Evolutionary conservation across 129 eudicot species (phyloP).

Genomic region (Logfia minima): DNA sequence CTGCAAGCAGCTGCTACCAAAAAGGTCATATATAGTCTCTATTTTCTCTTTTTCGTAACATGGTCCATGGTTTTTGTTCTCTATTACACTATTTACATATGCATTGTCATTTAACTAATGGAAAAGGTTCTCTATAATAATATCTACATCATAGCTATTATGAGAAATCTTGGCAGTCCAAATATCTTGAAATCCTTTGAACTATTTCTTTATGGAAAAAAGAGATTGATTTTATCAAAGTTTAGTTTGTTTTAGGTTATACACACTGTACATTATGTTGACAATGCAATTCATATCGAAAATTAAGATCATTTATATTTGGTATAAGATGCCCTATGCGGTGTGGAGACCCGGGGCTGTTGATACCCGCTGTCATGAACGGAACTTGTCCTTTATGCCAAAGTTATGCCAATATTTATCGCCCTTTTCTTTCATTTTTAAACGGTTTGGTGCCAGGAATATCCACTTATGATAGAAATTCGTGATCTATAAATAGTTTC

Average conservation of each 20-base stretch:
- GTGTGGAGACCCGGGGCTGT: neutral
- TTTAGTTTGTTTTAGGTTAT: too few relatives aligned
- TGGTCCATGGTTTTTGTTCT: neutral
- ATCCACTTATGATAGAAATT: neutral
- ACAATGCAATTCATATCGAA: neutral
- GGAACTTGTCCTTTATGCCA: conserved; percentile 8
- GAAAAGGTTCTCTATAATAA: too few relatives aligned
- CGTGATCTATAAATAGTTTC: neutral
- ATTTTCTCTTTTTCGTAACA: neutral
- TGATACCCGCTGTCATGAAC: neutral
- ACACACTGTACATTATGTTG: too few relatives aligned
- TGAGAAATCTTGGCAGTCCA: too few relatives aligned
- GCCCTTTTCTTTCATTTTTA: neutral
- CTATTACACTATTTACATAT: neutral
- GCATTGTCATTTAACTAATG: neutral
- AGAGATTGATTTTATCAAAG: too few relatives aligned
- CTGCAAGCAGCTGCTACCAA: neutral
- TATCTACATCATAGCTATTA: neutral
- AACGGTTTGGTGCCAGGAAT: conserved; percentile 2
- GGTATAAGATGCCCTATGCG: neutral
- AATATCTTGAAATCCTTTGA: too few relatives aligned
- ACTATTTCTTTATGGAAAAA: too few relatives aligned
- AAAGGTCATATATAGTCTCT: neutral
- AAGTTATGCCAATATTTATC: neutral
- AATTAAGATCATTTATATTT: neutral